Evolutionary conservation across 1,139 yeast species (phyloP).

Genomic region (Yarrowia galli): DNA sequence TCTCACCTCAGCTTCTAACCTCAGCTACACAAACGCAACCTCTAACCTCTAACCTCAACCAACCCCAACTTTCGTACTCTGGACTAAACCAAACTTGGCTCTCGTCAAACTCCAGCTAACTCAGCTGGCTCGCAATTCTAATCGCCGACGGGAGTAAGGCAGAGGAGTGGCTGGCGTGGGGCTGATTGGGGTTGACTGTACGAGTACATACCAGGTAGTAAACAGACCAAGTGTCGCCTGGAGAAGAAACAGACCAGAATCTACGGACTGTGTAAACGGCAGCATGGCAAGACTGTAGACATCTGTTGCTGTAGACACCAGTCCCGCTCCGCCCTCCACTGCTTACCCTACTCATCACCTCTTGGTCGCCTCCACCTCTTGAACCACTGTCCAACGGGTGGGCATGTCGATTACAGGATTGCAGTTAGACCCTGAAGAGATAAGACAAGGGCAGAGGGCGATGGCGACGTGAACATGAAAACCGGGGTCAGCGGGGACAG

Average conservation of each 20-base stretch:
- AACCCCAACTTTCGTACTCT: too few relatives aligned
- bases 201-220: too few relatives aligned
- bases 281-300: too few relatives aligned
- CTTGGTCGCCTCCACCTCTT: not conserved
- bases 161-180: slow-evolving; percentile 9
- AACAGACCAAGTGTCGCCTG: too few relatives aligned
- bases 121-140: not conserved
- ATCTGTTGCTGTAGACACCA: too few relatives aligned
- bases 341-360: not conserved
- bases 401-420: not conserved
- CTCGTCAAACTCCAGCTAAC: not conserved
- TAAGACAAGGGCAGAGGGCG: not conserved
- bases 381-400: not conserved
- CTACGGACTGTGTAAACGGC: too few relatives aligned
- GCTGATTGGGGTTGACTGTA: not conserved
- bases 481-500: too few relatives aligned
- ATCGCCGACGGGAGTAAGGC: slow-evolving; percentile 8
- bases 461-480: not conserved
- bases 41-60: too few relatives aligned
- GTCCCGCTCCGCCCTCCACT: not conserved
- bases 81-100: too few relatives aligned
- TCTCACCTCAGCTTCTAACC: too few relatives aligned
- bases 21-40: too few relatives aligned
- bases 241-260: too few relatives aligned
- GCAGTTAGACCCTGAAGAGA: not conserved